Evolutionary conservation across 371 early-diverging fungal genomes (phyloP), one percentile per base, ranked within the genome.

Genomic region (Capillidium rhysosporum): DNA sequence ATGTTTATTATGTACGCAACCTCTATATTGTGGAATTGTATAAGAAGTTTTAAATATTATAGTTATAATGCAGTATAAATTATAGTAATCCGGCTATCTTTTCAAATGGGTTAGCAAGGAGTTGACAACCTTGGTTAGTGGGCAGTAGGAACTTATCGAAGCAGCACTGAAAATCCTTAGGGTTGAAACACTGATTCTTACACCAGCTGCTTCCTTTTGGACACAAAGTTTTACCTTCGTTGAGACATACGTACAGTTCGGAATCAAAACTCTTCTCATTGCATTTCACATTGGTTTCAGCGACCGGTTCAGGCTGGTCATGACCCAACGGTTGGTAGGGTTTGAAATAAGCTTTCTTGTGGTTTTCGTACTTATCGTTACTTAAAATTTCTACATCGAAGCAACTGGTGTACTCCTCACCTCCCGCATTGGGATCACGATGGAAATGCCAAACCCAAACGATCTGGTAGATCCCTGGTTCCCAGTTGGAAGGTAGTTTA

Each of bases 361-460:
- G 10, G 12, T 4, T 26, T 12, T 25, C 23, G 26, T 24, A 18
- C 24, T 47, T 14, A 23, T 26, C 14, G 24, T 7, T 23, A 25
- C 18, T 29, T 47, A 49, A 1, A 24, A 65, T 60, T 10, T 53
- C 34, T 21, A 65, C 55, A 44, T 65, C 65, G 52, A 62, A 65
- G 45, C 63, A 65, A 1, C 63, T 61, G 16, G 63, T 61, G 55
- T 65, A 65, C 39, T 65, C 65, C n/a, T 65, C 65, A 0, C 65
- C 65, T 0, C 43, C 2, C 1, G 59, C 57, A 51, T 62, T 60
- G 10, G 14, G 14, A 24, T 49, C 49, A 2, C 61, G 62, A 12
- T 65, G 61, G 25, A 57, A 65, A 31, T 62, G 62, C 65, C 63
- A 65, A 55, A 62, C 62, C 65, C 63, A 62, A 23, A 63, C 41